Percentiles rank a stretch among this genome's conserved stretches.
Evolutionary conservation across 1,284 basidiomycete genomes (phyloP).

Genomic region (Irpex lacteus): DNA sequence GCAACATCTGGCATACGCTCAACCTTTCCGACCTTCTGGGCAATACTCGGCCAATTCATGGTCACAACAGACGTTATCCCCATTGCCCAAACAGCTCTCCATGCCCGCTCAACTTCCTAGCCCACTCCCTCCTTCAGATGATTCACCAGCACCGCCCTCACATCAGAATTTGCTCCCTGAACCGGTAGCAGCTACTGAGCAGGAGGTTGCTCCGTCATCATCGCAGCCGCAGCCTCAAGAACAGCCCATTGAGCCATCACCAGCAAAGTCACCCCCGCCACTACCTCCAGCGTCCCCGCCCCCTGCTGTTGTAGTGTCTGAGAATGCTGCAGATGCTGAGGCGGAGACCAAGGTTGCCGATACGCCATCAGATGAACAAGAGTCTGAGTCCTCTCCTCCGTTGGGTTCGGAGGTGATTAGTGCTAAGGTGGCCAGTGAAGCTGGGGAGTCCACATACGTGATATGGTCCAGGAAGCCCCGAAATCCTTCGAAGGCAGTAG

Average conservation of each 20-base stretch:
- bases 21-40: constrained; percentile 25
- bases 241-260: background rate
- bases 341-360: background rate
- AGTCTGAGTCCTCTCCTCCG: background rate
- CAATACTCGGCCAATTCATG: constrained; percentile 25
- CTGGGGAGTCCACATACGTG: constrained; percentile 36
- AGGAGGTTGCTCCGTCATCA: constrained; percentile 10
- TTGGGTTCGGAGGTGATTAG: constrained; percentile 3
- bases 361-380: background rate
- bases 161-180: constrained; percentile 7
- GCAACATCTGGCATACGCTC: constrained; percentile 28
- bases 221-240: constrained; percentile 5
- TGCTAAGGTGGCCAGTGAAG: constrained; percentile 2
- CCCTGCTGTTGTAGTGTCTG: background rate
- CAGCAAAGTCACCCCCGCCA: background rate
- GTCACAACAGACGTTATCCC: constrained; percentile 30
- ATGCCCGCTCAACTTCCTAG: constrained; percentile 31
- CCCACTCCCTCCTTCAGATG: constrained; percentile 25
- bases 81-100: constrained; percentile 36
- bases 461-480: constrained; percentile 68
- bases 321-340: too few relatives aligned
- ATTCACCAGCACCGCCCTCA: constrained; percentile 16
- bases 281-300: background rate
- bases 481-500: constrained; percentile 57
- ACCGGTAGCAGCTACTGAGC: constrained; percentile 9